Base-by-base conservation (phyloP, 2,329 filamentous ascomycete species). In the Phialophora macrospora region DNA sequence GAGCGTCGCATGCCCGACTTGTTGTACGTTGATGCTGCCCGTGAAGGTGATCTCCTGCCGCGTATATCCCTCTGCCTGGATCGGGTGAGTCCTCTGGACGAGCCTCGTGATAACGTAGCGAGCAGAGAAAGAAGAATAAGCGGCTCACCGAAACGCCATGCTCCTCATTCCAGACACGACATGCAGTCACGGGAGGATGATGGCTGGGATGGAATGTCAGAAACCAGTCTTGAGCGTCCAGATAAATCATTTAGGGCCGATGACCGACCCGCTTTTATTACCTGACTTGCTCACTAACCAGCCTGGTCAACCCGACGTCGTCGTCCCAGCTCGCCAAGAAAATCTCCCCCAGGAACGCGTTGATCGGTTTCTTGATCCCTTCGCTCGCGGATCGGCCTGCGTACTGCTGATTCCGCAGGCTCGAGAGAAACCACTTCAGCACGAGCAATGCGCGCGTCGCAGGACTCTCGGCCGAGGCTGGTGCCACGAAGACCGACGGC, bases 401-500 rank as follows among this genome's bases (percentile, higher is more conserved):
- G 81, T 72, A 72, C 51, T 71, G 68, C 60, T 96, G 92, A 79
- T 96, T 92, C 81, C 95, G 96, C 60, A 98, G 83, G 3, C 93
- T 97, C 74, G 88, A 93, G 62, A 98, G 81, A 81, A 97, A 98
- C 94, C 94, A 98, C 79, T 94, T 96, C 73, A 97, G 82, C n/a
- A 98, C 94, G 38, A 94, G 83, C 71, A 96, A 80, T 22, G 92
- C 89, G 68, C 94, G 88, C 82, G 92, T 95, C 73, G 90, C 87
- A 0, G 93, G 86, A 76, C 96, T 90, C 60, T 88, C 73, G 77
- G 97, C 93, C 64, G 85, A 84, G 56, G 92, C 90, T 2, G 94
- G 92, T 12, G 93, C 93, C 66, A 92, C 87, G 72, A 98, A 90
- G 67, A 97, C 80, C 20, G 82, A 79, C 3, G 91, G 91, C 74